Percentiles rank a stretch among this genome's conserved stretches.
phyloP scores from a whole-genome alignment of 208 protist genomes.

The Trypanosoma mega region DNA sequence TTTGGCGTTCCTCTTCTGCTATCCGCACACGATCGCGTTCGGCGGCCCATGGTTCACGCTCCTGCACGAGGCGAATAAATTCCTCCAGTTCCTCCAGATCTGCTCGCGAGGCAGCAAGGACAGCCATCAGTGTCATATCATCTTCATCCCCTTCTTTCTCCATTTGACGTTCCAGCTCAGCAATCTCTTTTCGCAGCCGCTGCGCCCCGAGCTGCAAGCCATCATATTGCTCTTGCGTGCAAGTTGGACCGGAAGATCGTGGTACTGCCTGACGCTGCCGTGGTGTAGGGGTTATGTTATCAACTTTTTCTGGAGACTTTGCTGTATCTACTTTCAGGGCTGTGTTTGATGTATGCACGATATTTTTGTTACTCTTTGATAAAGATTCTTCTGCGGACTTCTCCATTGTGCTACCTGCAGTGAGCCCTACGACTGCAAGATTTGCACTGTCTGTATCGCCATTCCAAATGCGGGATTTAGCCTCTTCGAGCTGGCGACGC shows the following conservation, averaged over 20 bases:
- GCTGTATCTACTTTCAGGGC: neutral
- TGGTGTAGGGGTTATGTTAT: neutral
- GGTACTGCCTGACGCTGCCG: neutral
- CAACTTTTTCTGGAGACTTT: neutral
- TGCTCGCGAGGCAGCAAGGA: slow-evolving; percentile 77
- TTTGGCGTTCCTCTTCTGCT: slow-evolving; percentile 36
- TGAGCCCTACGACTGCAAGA: too few relatives aligned
- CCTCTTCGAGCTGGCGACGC: slow-evolving; percentile 51
- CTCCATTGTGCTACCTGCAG: too few relatives aligned
- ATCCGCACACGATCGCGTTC: slow-evolving; percentile 53
- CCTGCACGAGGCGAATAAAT: slow-evolving; percentile 76
- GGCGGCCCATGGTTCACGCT: slow-evolving; percentile 65
- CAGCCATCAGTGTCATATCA: slow-evolving; percentile 93
- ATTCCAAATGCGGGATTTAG: slow-evolving; percentile 40
- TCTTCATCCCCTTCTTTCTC: slow-evolving; percentile 82
- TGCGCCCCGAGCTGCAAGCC: slow-evolving; percentile 75
- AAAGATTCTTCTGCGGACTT: too few relatives aligned
- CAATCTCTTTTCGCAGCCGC: slow-evolving; percentile 82
- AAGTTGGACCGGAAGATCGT: slow-evolving; percentile 23
- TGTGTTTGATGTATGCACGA: too few relatives aligned
- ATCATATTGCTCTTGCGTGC: slow-evolving; percentile 90
- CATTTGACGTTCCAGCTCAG: slow-evolving; percentile 83
- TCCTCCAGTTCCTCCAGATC: slow-evolving; percentile 90
- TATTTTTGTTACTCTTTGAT: too few relatives aligned
- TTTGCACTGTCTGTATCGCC: neutral